Base-by-base conservation (phyloP, 331 rosid genomes). In the Stylosanthes scabra region DNA sequence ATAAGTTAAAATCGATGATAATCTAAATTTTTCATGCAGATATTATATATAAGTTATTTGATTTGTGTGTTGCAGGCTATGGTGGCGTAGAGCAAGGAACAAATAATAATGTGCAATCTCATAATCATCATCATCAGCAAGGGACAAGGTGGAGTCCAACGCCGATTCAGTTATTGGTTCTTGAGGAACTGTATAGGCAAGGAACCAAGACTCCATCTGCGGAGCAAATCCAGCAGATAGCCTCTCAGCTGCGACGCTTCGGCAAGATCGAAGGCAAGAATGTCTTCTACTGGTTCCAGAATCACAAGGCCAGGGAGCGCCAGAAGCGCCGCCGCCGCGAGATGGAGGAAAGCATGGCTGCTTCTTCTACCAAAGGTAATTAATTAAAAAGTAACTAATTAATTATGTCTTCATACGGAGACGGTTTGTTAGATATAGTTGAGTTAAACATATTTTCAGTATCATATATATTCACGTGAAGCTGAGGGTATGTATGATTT, bases 231-330 rank as follows among this genome's bases (percentile, higher is more conserved):
- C 90, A 82, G 12, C 89, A 86, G 45, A 82, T 90, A 39, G 83
- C 97, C 20, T 39, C 80, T 2, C 88, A 83, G 74, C 82, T 90
- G 47, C 82, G 90, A 8, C 81, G 75, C 66, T 90, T 85, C 68
- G 97, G 94, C 27, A 88, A 82, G 78, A 82, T 90, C 42, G 90
- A 88, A 87, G 92, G 89, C 4, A 88, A 90, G 56, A 90, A 90
- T 31, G 97, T 90, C 12, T 88, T 90, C 78, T 90, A 88, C 52
- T 88, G 97, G 97, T 88, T 90, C 77, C 97, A 90, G 73, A 90
- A 86, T 78, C 93, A 86, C 78, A 88, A 87, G 67, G 97, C 97
- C 0, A 86, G 97, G 73, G 94, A 90, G 78, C 78, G 93, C 6
- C 90, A 86, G 82, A 88, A 86, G 70, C 87, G 81, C 45, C 87